These are phyloP conservation scores for Onygenales sp. DNA, from an alignment of 2,329 filamentous ascomycete species.

Conservation along the genomic window DNA sequence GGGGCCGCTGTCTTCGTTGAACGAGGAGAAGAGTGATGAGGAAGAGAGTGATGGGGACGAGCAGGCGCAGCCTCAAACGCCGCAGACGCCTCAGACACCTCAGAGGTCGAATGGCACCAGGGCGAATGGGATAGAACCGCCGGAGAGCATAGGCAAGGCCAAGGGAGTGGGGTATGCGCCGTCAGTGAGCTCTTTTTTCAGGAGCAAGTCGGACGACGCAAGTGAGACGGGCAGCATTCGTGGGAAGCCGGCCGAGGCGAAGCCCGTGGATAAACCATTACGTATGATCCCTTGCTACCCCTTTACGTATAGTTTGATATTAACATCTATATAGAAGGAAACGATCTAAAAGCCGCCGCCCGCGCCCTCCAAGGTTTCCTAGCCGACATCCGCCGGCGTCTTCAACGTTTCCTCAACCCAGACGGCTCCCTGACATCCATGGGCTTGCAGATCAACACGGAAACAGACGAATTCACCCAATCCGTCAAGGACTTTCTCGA, in stretches of 20 bases:
- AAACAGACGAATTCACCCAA: slow-evolving; percentile 31
- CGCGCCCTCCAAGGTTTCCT: slow-evolving; percentile 79
- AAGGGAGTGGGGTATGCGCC: slow-evolving; percentile 24
- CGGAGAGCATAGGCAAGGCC: slow-evolving; percentile 17
- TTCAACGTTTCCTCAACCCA: slow-evolving; percentile 51
- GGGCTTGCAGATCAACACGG: slow-evolving; percentile 20
- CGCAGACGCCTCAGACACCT: slow-evolving; percentile 11
- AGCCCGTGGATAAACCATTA: slow-evolving; percentile 19
- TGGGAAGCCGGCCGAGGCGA: slow-evolving; percentile 22
- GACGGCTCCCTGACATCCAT: slow-evolving; percentile 42
- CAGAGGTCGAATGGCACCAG: slow-evolving; percentile 21
- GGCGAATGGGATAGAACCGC: slow-evolving; percentile 15
- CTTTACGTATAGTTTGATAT: neutral
- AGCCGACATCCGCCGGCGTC: slow-evolving; percentile 65
- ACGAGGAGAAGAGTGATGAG: slow-evolving; percentile 33
- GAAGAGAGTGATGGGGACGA: slow-evolving; percentile 14
- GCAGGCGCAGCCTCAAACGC: slow-evolving; percentile 3
- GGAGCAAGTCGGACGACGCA: slow-evolving; percentile 25
- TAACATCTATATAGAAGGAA: slow-evolving; percentile 52
- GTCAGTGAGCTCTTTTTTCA: slow-evolving; percentile 30
- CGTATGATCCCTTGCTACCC: slow-evolving; percentile 12
- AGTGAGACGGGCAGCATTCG: slow-evolving; percentile 32
- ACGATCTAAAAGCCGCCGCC: slow-evolving; percentile 73
- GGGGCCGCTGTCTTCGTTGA: slow-evolving; percentile 62
- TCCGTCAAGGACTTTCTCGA: slow-evolving; percentile 39